Conservation (phyloP, 495 filamentous ascomycete genomes). For the Aspergillus steynii region DNA sequence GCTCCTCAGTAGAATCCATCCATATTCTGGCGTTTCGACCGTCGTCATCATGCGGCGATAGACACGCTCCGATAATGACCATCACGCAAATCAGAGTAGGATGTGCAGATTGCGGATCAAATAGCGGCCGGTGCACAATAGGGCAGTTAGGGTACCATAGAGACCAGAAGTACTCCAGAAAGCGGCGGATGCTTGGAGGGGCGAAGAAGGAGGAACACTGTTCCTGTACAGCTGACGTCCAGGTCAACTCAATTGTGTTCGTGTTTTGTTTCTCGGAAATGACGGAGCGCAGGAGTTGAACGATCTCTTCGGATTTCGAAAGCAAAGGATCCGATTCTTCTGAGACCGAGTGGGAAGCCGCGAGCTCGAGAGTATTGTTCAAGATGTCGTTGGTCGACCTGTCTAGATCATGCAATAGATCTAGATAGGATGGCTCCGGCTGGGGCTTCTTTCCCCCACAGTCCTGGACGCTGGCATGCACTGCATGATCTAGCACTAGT, state of each 20-base stretch:
- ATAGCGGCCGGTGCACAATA: slow-evolving; percentile 24
- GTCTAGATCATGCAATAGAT: not conserved
- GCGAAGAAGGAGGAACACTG: slow-evolving; percentile 17
- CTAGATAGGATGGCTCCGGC: not conserved
- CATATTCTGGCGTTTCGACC: slow-evolving; percentile 11
- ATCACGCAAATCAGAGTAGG: slow-evolving; percentile 22
- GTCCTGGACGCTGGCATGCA: not conserved
- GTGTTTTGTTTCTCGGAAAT: slow-evolving; percentile 14
- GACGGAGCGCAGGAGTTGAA: slow-evolving; percentile 13
- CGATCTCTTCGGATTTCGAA: slow-evolving; percentile 17
- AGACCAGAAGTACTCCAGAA: slow-evolving; percentile 27
- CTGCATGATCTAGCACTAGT: slow-evolving; percentile 7
- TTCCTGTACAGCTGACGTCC: slow-evolving; percentile 9
- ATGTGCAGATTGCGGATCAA: slow-evolving; percentile 15
- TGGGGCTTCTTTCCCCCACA: not conserved
- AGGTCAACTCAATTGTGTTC: slow-evolving; percentile 19
- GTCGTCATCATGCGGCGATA: slow-evolving; percentile 21
- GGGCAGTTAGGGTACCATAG: slow-evolving; percentile 29
- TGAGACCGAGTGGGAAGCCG: not conserved
- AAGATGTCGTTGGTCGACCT: not conserved
- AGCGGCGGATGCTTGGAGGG: slow-evolving; percentile 19
- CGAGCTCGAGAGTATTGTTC: slow-evolving; percentile 4
- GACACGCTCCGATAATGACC: slow-evolving; percentile 25
- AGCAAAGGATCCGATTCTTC: slow-evolving; percentile 5
- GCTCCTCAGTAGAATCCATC: slow-evolving; percentile 22